Conservation (phyloP, 2,329 filamentous ascomycete species). For the Penicillium sp. region DNA sequence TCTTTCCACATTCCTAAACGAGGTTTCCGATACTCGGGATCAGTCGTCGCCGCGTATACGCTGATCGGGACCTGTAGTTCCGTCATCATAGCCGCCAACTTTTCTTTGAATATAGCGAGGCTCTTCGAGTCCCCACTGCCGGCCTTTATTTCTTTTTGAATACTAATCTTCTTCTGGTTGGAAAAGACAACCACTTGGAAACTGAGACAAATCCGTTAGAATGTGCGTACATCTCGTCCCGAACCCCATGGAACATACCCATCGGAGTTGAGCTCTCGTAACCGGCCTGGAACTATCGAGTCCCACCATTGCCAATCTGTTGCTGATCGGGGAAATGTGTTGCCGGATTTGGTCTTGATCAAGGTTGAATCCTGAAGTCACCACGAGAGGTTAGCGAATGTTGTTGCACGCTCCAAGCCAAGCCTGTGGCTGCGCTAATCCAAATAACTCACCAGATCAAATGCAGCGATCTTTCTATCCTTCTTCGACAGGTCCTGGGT, state of each 20-base stretch:
- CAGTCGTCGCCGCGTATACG: constrained; percentile 81
- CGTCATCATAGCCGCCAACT: constrained; percentile 66
- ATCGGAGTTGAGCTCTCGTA: constrained; percentile 68
- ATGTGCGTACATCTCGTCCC: background rate
- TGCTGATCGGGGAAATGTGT: constrained; percentile 67
- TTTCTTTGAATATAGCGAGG: constrained; percentile 77
- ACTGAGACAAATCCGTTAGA: constrained; percentile 41
- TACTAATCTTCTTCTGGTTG: constrained; percentile 80
- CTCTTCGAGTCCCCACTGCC: constrained; percentile 67
- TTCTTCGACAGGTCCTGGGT: constrained; percentile 13
- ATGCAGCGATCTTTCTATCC: constrained; percentile 43
- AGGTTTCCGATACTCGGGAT: constrained; percentile 83
- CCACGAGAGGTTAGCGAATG: background rate
- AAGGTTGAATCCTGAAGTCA: constrained; percentile 74
- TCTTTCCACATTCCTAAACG: constrained; percentile 83
- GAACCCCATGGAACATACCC: constrained; percentile 50
- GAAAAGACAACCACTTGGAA: constrained; percentile 78
- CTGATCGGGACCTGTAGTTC: constrained; percentile 68
- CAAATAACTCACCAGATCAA: constrained; percentile 43
- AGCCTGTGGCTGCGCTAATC: background rate
- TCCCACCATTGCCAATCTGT: constrained; percentile 97
- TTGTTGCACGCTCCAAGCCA: background rate
- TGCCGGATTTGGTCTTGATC: constrained; percentile 75
- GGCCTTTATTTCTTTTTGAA: constrained; percentile 70
- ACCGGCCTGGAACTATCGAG: constrained; percentile 61